These are phyloP conservation scores for Shiraia sp. DNA, from an alignment of 2,329 filamentous ascomycete species.

Conservation along the genomic window DNA sequence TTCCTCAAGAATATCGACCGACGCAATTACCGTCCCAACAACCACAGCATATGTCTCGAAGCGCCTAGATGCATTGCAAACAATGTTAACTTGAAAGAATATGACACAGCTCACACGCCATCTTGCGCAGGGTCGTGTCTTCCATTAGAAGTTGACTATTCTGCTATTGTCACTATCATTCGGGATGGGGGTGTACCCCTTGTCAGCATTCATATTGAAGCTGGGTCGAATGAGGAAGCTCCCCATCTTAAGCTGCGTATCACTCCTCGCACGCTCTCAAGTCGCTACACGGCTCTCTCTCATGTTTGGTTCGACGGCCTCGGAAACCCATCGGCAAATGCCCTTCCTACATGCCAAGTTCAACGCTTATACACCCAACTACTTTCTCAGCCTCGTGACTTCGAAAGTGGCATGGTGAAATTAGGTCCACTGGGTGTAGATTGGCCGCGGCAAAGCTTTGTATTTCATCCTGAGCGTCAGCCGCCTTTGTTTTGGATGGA, in stretches of 20 bases:
- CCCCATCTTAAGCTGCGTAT: constrained; percentile 3
- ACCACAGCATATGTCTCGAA: constrained; percentile 2
- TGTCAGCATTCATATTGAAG: constrained; percentile 2
- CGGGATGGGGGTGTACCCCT: constrained; percentile 4
- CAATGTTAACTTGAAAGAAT: background rate
- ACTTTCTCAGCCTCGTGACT: constrained; percentile 3
- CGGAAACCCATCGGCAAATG: constrained; percentile 11
- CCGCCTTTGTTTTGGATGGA: constrained; percentile 19
- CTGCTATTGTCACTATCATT: constrained; percentile 5
- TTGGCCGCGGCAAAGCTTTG: constrained; percentile 6
- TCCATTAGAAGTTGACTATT: constrained; percentile 1
- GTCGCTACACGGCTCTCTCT: constrained; percentile 12
- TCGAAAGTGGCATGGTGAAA: constrained; percentile 3
- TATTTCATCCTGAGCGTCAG: background rate
- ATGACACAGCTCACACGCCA: constrained; percentile 1
- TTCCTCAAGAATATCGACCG: constrained; percentile 6
- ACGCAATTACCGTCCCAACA: constrained; percentile 1
- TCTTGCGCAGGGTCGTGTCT: background rate
- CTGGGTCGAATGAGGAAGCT: background rate
- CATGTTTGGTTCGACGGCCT: constrained; percentile 17
- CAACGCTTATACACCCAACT: constrained; percentile 3
- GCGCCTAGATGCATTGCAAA: constrained; percentile 3
- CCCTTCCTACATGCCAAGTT: constrained; percentile 11
- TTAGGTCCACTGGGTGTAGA: constrained; percentile 5
- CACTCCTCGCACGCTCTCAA: constrained; percentile 1